phyloP scores from a whole-genome alignment of 2,329 filamentous ascomycete genomes.

The Fusarium nematophilum region DNA sequence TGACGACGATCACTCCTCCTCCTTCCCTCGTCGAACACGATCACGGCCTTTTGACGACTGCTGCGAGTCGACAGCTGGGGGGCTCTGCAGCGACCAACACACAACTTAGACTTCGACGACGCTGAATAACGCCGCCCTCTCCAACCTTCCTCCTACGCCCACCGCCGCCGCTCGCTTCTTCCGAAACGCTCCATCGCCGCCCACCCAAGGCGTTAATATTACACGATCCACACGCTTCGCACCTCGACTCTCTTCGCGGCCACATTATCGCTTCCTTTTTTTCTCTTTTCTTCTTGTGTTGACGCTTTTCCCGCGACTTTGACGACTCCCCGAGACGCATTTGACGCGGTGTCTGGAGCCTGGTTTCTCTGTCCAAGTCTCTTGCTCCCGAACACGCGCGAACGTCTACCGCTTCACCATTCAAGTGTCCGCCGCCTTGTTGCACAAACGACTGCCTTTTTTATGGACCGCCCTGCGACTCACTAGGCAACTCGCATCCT shows the following conservation, averaged over 20 bases:
- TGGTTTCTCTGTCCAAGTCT: conserved; percentile 3
- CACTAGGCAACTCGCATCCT: conserved; percentile 47
- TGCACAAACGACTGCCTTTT: conserved; percentile 42
- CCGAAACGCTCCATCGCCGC: conserved; percentile 22
- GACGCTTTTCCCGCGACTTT: conserved; percentile 18
- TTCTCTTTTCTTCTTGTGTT: conserved; percentile 18
- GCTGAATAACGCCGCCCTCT: conserved; percentile 36
- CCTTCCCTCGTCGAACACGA: conserved; percentile 14
- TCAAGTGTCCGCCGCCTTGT: conserved; percentile 28
- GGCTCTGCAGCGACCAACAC: not conserved
- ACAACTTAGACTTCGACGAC: conserved; percentile 18
- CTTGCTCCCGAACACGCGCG: conserved; percentile 26
- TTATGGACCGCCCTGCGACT: conserved; percentile 47
- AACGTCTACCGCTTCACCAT: conserved; percentile 17
- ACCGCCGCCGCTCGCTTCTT: conserved; percentile 9
- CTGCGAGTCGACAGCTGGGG: conserved; percentile 11
- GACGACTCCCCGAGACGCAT: not conserved
- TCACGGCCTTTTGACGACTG: not conserved
- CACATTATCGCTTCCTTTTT: conserved; percentile 15
- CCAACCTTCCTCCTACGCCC: conserved; percentile 5
- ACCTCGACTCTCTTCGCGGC: conserved; percentile 14
- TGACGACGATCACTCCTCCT: conserved; percentile 17
- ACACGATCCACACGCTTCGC: conserved; percentile 24
- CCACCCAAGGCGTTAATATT: conserved; percentile 27
- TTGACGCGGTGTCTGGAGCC: conserved; percentile 18